Evolutionary conservation across 257 asterid genomes (phyloP).

Genomic region (Dorcoceras hygrometricum): DNA sequence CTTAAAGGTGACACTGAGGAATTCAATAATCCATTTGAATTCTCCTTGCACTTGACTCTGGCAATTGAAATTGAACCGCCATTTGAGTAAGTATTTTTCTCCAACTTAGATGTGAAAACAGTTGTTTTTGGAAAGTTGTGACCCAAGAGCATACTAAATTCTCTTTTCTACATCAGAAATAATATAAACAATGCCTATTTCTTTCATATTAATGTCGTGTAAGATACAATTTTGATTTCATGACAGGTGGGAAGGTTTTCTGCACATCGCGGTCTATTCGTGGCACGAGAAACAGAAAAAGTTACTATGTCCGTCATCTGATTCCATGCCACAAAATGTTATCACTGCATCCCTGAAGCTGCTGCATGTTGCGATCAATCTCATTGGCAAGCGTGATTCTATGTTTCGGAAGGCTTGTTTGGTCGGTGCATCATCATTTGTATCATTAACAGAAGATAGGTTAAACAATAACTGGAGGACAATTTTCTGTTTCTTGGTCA

Average conservation of each 20-base stretch:
- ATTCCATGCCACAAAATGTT: slow-evolving; percentile 27
- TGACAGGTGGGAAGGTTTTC: slow-evolving; percentile 87
- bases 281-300: slow-evolving; percentile 48
- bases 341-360: slow-evolving; percentile 39
- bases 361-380: slow-evolving; percentile 52
- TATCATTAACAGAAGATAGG: slow-evolving; percentile 34
- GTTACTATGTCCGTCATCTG: slow-evolving; percentile 17
- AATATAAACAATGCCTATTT: not conserved
- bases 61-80: slow-evolving; percentile 88
- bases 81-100: slow-evolving; percentile 59
- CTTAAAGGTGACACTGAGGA: slow-evolving; percentile 30
- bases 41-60: slow-evolving; percentile 80
- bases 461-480: slow-evolving; percentile 39
- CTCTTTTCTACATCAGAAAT: not conserved
- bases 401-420: slow-evolving; percentile 68
- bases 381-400: slow-evolving; percentile 51
- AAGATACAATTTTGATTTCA: slow-evolving; percentile 4
- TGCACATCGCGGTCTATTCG: slow-evolving; percentile 52
- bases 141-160: slow-evolving; percentile 27
- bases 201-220: not conserved
- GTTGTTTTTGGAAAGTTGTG: not conserved
- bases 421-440: slow-evolving; percentile 52
- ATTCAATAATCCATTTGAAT: slow-evolving; percentile 28
- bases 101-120: not conserved
- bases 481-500: slow-evolving; percentile 43